A percentile compares a stretch with the other conserved stretches of the same genome.
Conservation (phyloP, 192 early-diverging fungal species). For the Thamnidium elegans region DNA sequence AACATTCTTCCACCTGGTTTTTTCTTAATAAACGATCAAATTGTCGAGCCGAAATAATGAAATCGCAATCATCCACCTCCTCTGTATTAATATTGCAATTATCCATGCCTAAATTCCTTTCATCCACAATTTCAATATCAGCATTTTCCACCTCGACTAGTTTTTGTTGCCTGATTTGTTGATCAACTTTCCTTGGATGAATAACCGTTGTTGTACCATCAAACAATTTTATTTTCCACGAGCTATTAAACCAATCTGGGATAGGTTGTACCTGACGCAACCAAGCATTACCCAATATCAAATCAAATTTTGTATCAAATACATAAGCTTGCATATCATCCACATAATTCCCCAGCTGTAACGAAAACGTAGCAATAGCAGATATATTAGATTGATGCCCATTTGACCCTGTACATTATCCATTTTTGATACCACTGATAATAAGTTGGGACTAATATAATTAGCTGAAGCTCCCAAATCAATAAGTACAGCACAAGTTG, state of each 20-base stretch:
- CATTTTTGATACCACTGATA: neutral
- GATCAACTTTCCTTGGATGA: neutral
- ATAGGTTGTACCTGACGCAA: neutral
- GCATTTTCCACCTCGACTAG: too few species aligned
- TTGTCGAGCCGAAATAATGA: neutral
- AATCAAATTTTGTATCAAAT: constrained; percentile 7
- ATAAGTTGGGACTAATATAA: neutral
- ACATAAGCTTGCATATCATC: neutral
- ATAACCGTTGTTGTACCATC: neutral
- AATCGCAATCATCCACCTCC: neutral
- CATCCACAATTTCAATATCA: neutral
- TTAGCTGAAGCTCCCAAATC: constrained; percentile 3
- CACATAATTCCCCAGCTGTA: neutral
- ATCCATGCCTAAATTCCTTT: too few species aligned
- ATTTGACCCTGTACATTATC: neutral
- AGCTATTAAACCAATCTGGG: neutral
- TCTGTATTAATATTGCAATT: too few species aligned
- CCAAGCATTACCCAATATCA: constrained; percentile 1
- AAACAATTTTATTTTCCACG: neutral
- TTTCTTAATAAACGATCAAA: neutral
- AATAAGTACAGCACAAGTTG: neutral
- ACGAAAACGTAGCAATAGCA: neutral
- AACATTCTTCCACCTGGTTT: neutral
- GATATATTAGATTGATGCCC: neutral
- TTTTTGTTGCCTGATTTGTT: neutral